These are phyloP conservation scores for Coccinonectria pachysandricola DNA, from an alignment of 2,329 filamentous ascomycete genomes.

Conservation along the genomic window DNA sequence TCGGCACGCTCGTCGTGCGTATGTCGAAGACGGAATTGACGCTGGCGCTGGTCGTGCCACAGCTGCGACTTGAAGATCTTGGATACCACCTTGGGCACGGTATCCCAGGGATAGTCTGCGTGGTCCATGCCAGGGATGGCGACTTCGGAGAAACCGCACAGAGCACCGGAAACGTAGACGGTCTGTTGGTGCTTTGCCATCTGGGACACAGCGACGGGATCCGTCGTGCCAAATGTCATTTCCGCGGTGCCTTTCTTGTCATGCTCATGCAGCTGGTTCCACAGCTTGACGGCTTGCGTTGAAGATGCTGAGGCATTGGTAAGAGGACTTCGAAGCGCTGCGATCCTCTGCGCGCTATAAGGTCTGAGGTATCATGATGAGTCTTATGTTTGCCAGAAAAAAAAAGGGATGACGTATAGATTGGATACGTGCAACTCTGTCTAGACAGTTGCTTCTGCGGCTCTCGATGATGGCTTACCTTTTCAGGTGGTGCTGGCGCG, in stretches of 20 bases:
- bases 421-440: background rate
- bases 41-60: slow-evolving; percentile 31
- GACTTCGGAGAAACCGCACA: slow-evolving; percentile 28
- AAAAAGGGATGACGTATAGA: background rate
- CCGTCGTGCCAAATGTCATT: slow-evolving; percentile 28
- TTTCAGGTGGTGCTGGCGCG: slow-evolving; percentile 18
- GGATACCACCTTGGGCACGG: slow-evolving; percentile 28
- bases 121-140: slow-evolving; percentile 28
- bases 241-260: slow-evolving; percentile 23
- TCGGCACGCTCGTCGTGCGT: slow-evolving; percentile 6
- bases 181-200: slow-evolving; percentile 19
- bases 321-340: slow-evolving; percentile 23
- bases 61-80: slow-evolving; percentile 29
- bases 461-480: slow-evolving; percentile 8
- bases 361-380: slow-evolving; percentile 1
- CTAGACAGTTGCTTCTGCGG: too few species aligned
- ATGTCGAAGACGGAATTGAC: slow-evolving; percentile 25
- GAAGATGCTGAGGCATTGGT: slow-evolving; percentile 18
- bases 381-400: background rate
- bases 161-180: slow-evolving; percentile 30
- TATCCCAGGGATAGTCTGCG: slow-evolving; percentile 31
- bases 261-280: slow-evolving; percentile 24
- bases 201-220: slow-evolving; percentile 24
- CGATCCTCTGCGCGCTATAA: slow-evolving; percentile 19
- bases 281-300: slow-evolving; percentile 25